phyloP scores from a whole-genome alignment of 768 basidiomycete genomes.

The Lentinula sp. region DNA sequence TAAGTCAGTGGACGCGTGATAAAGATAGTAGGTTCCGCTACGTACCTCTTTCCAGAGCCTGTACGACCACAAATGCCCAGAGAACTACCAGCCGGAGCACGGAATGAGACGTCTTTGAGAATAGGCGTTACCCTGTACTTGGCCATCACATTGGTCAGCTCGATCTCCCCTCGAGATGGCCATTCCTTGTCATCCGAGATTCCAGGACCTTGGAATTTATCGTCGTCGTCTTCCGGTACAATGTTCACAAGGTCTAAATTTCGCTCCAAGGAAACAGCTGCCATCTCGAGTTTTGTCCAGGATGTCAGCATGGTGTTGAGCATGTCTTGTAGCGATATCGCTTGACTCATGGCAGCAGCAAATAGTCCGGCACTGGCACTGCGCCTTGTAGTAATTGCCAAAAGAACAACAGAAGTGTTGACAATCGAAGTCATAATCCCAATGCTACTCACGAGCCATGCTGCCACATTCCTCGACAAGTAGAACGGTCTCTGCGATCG shows the following conservation, averaged over 20 bases:
- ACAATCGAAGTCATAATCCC: constrained; percentile 10
- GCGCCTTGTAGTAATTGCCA: constrained; percentile 8
- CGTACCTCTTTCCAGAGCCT: constrained; percentile 28
- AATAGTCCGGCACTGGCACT: constrained; percentile 8
- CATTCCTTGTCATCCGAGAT: constrained; percentile 18
- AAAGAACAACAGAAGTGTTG: constrained; percentile 9
- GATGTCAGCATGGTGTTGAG: constrained; percentile 10
- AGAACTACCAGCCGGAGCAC: constrained; percentile 3
- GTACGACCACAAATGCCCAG: constrained; percentile 6
- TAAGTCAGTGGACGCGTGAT: constrained; percentile 14
- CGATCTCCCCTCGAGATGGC: constrained; percentile 34
- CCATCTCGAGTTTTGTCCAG: constrained; percentile 12
- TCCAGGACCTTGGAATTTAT: not conserved
- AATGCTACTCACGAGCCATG: constrained; percentile 9
- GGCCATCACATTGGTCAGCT: constrained; percentile 27
- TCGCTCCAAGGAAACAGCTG: constrained; percentile 11
- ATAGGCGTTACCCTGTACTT: constrained; percentile 19
- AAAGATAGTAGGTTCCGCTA: constrained; percentile 57
- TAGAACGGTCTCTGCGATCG: constrained; percentile 8
- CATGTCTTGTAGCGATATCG: constrained; percentile 11
- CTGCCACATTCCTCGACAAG: constrained; percentile 5
- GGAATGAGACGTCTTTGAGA: constrained; percentile 8
- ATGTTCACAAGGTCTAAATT: constrained; percentile 11
- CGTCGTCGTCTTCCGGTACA: constrained; percentile 9
- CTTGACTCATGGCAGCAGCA: constrained; percentile 10